Conservation (phyloP, 768 basidiomycete species). For the Lentinula sp. region DNA sequence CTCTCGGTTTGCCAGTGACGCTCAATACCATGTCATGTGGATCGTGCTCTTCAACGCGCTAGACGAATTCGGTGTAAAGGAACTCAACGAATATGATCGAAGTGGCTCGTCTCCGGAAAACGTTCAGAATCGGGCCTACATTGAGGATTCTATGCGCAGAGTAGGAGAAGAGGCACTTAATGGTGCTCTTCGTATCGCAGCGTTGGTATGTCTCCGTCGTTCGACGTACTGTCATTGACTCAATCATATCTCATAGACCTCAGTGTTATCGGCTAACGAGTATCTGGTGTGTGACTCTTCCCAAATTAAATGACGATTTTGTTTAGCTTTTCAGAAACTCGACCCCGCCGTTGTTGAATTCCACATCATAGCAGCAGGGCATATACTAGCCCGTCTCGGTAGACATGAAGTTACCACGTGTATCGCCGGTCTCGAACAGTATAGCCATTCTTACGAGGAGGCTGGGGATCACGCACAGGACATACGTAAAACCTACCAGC, state of each 20-base stretch:
- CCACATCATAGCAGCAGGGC: slow-evolving; percentile 79
- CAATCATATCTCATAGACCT: slow-evolving; percentile 39
- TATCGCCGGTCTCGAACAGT: slow-evolving; percentile 81
- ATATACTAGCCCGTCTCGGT: slow-evolving; percentile 73
- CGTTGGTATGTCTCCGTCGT: slow-evolving; percentile 48
- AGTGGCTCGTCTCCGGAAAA: slow-evolving; percentile 24
- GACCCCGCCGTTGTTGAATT: slow-evolving; percentile 90
- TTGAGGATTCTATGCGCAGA: slow-evolving; percentile 61
- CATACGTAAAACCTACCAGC: slow-evolving; percentile 49
- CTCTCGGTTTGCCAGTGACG: slow-evolving; percentile 71
- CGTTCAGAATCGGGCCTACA: slow-evolving; percentile 36
- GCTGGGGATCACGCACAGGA: slow-evolving; percentile 71
- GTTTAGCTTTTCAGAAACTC: slow-evolving; percentile 42
- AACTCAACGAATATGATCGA: slow-evolving; percentile 47
- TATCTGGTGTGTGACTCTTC: slow-evolving; percentile 56
- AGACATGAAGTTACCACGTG: slow-evolving; percentile 80
- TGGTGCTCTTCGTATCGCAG: slow-evolving; percentile 81
- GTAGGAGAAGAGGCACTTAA: slow-evolving; percentile 80
- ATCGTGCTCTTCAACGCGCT: slow-evolving; percentile 76
- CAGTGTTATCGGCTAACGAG: slow-evolving; percentile 80
- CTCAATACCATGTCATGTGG: slow-evolving; percentile 92
- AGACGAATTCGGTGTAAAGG: slow-evolving; percentile 80
- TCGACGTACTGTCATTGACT: neutral
- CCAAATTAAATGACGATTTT: neutral
- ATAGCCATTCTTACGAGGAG: slow-evolving; percentile 83